Evolutionary conservation across 2,329 filamentous ascomycete species (phyloP), one percentile per base, ranked within the genome.

Genomic region (Pleurostoma richardsiae): DNA sequence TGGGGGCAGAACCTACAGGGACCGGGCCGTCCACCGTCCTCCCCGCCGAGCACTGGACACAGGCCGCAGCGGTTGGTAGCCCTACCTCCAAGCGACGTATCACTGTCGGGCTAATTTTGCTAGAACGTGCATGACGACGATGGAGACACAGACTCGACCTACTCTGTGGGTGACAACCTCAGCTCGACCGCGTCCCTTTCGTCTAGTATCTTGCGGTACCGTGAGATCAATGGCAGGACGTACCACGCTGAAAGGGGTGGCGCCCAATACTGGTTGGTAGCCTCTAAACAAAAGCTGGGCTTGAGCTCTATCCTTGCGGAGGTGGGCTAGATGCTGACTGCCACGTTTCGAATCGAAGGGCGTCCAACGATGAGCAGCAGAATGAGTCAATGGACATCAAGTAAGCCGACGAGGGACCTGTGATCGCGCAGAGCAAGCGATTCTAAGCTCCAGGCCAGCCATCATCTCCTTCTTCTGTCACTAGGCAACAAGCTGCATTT

Each of bases 371-470:
- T 43, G 60, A 60, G 29, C 49, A 45, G 27, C 60, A 63, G 38
- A 60, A 52, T n/a, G 56, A 66, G 19, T 53, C 58, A 0, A 54
- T 63, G 51, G 64, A 67, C 26, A 56, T 67, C 44, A 54, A 48
- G 55, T 59, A 46, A 49, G 49, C 29, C 29, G n/a, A 29, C 3
- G 29, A 30, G 4, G 30, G 19, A 10, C 8, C 19, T 26, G 8
- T 39, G 4, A 11, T 10, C 2, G 7, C 5, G 10, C 7, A 7
- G 7, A 31, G n/a, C 10, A 10, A 10, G 4, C 6, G 8, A 39
- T 11, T 38, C 43, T 50, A 39, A 50, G 33, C 10, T 10, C 42
- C 33, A 39, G 29, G 11, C 19, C 19, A 54, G 59, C 19, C 60
- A 63, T 36, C 58, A 61, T 39, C 46, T 49, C 6, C 45, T 56